Evolutionary conservation across 768 basidiomycete genomes (phyloP).

Genomic region (Suillus clintonianus): DNA sequence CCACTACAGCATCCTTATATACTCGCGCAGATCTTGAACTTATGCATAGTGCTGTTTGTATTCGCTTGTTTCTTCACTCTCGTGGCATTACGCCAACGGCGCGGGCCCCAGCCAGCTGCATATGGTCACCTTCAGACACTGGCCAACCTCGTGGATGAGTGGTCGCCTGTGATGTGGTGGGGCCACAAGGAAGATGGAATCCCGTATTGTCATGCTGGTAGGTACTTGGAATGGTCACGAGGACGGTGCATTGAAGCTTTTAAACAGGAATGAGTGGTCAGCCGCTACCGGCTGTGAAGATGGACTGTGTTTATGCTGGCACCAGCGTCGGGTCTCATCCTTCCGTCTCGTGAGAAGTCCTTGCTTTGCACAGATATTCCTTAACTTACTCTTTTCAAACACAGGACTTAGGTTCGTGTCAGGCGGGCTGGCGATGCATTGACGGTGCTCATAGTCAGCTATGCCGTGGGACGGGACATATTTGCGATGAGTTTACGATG

Average conservation of each 20-base stretch:
- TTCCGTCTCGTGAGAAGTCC: no score
- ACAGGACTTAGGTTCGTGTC: no score
- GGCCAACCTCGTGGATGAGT: slow-evolving; percentile 36
- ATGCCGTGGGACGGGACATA: neutral
- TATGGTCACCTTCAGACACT: slow-evolving; percentile 37
- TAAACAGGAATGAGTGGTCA: no score
- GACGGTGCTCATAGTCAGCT: neutral
- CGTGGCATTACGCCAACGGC: slow-evolving; percentile 4
- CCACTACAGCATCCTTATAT: neutral
- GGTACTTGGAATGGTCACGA: no score
- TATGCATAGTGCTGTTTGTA: neutral
- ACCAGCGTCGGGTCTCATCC: no score
- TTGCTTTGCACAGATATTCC: no score
- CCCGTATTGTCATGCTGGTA: neutral
- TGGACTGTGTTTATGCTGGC: no score
- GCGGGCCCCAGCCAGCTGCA: slow-evolving; percentile 27
- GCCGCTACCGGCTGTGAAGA: no score
- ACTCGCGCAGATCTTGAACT: neutral
- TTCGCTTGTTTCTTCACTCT: neutral
- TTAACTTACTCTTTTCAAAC: neutral
- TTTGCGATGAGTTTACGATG: neutral
- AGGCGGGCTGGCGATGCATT: neutral
- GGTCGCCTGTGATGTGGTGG: slow-evolving; percentile 34
- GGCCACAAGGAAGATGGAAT: slow-evolving; percentile 20
- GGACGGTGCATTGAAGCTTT: no score